These are phyloP conservation scores for Lizonia empirigonia DNA, from an alignment of 2,329 filamentous ascomycete species.

Conservation along the genomic window DNA sequence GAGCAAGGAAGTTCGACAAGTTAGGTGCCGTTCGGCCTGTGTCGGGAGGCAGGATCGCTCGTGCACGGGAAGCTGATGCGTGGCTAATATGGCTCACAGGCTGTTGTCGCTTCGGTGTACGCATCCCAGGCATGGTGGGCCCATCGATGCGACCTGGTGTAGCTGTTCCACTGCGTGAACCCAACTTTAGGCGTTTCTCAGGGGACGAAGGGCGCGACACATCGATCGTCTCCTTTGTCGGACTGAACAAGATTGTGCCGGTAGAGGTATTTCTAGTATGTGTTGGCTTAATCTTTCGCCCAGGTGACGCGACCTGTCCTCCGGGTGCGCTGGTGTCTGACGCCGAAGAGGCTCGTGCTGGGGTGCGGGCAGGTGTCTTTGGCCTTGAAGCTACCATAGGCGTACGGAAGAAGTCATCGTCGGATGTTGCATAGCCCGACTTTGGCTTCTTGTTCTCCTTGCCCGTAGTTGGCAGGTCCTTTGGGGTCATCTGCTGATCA, in stretches of 20 bases:
- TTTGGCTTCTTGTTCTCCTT: conserved; percentile 36
- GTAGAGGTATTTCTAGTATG: conserved; percentile 79
- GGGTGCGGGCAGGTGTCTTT: conserved; percentile 35
- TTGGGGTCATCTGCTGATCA: conserved; percentile 27
- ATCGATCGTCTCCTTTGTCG: conserved; percentile 53
- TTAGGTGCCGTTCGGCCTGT: conserved; percentile 63
- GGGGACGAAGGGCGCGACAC: conserved; percentile 43
- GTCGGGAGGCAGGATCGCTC: conserved; percentile 51
- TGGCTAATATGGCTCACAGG: conserved; percentile 18
- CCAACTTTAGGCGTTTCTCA: conserved; percentile 35
- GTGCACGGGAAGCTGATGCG: conserved; percentile 38
- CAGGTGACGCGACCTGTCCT: conserved; percentile 40
- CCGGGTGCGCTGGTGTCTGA: conserved; percentile 44
- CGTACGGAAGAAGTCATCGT: conserved; percentile 53
- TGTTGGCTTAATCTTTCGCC: conserved; percentile 38
- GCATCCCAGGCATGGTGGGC: conserved; percentile 35
- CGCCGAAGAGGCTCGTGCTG: conserved; percentile 29
- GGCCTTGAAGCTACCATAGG: conserved; percentile 43
- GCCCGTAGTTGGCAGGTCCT: conserved; percentile 21
- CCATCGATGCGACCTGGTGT: conserved; percentile 40
- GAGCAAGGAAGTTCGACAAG: conserved; percentile 59
- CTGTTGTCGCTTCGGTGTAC: conserved; percentile 52
- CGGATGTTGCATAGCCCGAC: conserved; percentile 44
- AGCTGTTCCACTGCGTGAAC: conserved; percentile 41
- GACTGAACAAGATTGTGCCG: conserved; percentile 84